Evolutionary conservation across 176 grass and related monocot genomes (phyloP).

Genomic region (Raddia guianensis): DNA sequence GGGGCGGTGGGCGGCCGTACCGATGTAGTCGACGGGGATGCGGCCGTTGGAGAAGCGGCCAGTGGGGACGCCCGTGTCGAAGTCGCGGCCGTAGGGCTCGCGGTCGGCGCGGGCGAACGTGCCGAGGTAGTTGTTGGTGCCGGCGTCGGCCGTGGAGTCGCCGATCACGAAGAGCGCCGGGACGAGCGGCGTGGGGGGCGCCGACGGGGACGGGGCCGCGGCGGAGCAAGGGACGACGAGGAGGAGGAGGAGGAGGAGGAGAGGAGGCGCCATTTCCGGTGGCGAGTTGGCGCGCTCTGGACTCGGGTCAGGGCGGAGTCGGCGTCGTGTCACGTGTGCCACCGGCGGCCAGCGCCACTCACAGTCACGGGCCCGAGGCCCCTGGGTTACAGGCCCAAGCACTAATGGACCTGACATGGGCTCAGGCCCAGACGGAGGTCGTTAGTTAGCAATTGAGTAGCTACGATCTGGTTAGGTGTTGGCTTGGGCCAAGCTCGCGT

Average conservation of each 20-base stretch:
- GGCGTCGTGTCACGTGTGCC: neutral
- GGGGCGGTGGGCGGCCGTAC: neutral
- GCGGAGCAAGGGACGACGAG: slow-evolving; percentile 16
- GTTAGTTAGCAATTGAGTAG: no score
- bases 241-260: neutral
- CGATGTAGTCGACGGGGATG: slow-evolving; percentile 82
- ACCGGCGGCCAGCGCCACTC: neutral
- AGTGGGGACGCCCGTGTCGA: slow-evolving; percentile 75
- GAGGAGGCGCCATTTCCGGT: slow-evolving; percentile 36
- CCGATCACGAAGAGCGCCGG: slow-evolving; percentile 77
- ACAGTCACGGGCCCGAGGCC: no score
- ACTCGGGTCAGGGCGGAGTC: neutral
- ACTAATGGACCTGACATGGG: no score
- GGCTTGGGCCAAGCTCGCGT: no score
- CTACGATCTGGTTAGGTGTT: no score
- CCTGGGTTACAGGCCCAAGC: no score
- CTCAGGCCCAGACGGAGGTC: no score
- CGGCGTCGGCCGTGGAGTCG: slow-evolving; percentile 79
- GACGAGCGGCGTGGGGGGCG: slow-evolving; percentile 41
- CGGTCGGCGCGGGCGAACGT: slow-evolving; percentile 70
- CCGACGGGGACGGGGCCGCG: neutral
- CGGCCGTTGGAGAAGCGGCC: slow-evolving; percentile 89
- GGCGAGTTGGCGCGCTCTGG: slow-evolving; percentile 38
- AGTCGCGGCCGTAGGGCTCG: slow-evolving; percentile 67
- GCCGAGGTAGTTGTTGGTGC: slow-evolving; percentile 89